Base-by-base conservation (phyloP, 306 rosid species). In the Lathyrus aphaca region DNA sequence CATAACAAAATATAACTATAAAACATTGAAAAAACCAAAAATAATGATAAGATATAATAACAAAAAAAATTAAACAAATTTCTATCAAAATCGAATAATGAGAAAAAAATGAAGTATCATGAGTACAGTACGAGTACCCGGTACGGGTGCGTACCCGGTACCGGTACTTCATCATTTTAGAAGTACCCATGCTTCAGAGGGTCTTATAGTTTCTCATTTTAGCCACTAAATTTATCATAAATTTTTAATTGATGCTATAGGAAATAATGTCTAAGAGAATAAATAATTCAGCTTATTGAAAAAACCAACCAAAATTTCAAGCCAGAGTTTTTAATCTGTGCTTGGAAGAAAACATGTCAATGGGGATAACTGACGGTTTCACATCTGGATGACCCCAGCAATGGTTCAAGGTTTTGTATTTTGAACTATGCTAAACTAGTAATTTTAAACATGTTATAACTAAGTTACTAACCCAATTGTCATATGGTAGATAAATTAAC, bases 121-220 rank as follows among this genome's bases (percentile, higher is more conserved):
- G n/a, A n/a, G n/a, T n/a, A n/a, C n/a, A n/a, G n/a, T n/a, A n/a
- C n/a, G n/a, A n/a, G n/a, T n/a, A n/a, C n/a, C n/a, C n/a, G n/a
- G n/a, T n/a, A n/a, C n/a, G n/a, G n/a, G n/a, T n/a, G n/a, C n/a
- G n/a, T n/a, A n/a, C n/a, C n/a, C n/a, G n/a, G n/a, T n/a, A n/a
- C n/a, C n/a, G n/a, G n/a, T n/a, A n/a, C n/a, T n/a, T n/a, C n/a
- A n/a, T n/a, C n/a, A n/a, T n/a, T n/a, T n/a, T n/a, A n/a, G n/a
- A n/a, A n/a, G n/a, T n/a, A n/a, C n/a, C n/a, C n/a, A n/a, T n/a
- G n/a, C n/a, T n/a, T n/a, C n/a, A n/a, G n/a, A n/a, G n/a, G 50
- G 55, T 74, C 79, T 44, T 63, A 38, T 19, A 50, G 58, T 71
- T 77, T 62, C 69, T 64, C 38, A 68, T 53, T 69, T 45, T 67